These are phyloP conservation scores for Annulohypoxylon nitens DNA, from an alignment of 495 filamentous ascomycete genomes.

Conservation along the genomic window DNA sequence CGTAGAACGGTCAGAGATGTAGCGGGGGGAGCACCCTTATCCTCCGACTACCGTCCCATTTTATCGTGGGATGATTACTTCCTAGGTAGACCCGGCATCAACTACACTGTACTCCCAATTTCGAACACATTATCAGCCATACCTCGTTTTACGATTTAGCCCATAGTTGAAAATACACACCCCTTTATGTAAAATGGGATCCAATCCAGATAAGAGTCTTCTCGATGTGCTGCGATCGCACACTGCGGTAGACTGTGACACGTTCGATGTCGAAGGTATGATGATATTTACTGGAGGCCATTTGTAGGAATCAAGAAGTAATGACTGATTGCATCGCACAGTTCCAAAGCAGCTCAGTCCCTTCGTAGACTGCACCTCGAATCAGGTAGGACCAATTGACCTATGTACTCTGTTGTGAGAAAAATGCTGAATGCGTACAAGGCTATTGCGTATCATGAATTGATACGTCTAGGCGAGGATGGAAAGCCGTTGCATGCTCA, in stretches of 20 bases:
- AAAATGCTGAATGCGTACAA: conserved; percentile 41
- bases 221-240: conserved; percentile 59
- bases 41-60: neutral
- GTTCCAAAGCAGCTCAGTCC: conserved; percentile 69
- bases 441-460: conserved; percentile 72
- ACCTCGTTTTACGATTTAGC: neutral
- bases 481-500: conserved; percentile 60
- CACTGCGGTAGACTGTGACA: conserved; percentile 71
- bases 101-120: neutral
- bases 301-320: neutral
- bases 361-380: conserved; percentile 76
- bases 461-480: conserved; percentile 52
- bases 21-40: conserved; percentile 22
- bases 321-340: conserved; percentile 42
- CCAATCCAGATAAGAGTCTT: conserved; percentile 37
- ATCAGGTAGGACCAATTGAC: conserved; percentile 61
- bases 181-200: conserved; percentile 22
- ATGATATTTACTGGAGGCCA: neutral
- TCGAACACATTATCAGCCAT: neutral
- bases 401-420: neutral
- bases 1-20: conserved; percentile 1
- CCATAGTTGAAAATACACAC: neutral
- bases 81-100: neutral
- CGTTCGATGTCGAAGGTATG: conserved; percentile 68
- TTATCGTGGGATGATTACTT: neutral